These are phyloP conservation scores for Termitomyces sp. DNA, from an alignment of 768 basidiomycete species.

Conservation along the genomic window DNA sequence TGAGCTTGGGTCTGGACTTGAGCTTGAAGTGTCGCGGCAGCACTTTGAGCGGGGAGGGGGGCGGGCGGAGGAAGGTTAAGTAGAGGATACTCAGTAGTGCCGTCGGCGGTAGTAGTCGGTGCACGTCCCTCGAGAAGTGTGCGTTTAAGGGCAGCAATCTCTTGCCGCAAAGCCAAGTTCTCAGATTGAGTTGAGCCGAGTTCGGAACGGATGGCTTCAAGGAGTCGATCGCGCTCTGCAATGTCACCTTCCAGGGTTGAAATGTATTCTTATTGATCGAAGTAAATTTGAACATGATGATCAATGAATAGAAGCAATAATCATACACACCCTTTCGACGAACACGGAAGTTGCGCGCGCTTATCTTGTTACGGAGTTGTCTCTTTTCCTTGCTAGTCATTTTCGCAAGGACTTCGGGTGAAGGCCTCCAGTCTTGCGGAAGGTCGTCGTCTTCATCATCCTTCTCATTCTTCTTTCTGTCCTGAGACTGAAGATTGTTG, in stretches of 20 bases:
- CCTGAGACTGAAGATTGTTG: not conserved
- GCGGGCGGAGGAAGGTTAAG: slow-evolving; percentile 46
- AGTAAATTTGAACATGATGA: slow-evolving; percentile 4
- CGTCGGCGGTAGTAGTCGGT: slow-evolving; percentile 18
- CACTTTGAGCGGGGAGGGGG: slow-evolving; percentile 36
- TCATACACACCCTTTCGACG: slow-evolving; percentile 71
- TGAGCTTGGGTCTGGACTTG: slow-evolving; percentile 5
- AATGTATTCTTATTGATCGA: slow-evolving; percentile 70
- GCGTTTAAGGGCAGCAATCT: slow-evolving; percentile 69
- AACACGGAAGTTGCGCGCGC: slow-evolving; percentile 92
- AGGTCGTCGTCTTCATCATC: slow-evolving; percentile 47
- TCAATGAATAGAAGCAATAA: slow-evolving; percentile 9
- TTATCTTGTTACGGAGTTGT: slow-evolving; percentile 95
- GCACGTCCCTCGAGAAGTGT: slow-evolving; percentile 65
- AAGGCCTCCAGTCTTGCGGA: slow-evolving; percentile 78
- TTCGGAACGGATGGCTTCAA: slow-evolving; percentile 82
- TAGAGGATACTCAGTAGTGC: slow-evolving; percentile 18
- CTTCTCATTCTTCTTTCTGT: slow-evolving; percentile 15
- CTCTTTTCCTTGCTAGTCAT: slow-evolving; percentile 95
- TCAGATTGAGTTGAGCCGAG: slow-evolving; percentile 75
- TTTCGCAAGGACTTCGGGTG: slow-evolving; percentile 91
- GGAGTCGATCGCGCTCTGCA: slow-evolving; percentile 84
- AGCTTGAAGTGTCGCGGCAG: slow-evolving; percentile 25
- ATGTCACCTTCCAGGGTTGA: slow-evolving; percentile 91
- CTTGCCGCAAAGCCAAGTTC: slow-evolving; percentile 77